Percentiles rank a stretch among this genome's conserved stretches.
Conservation (phyloP, 116 monocot species). For the Iris pallida region DNA sequence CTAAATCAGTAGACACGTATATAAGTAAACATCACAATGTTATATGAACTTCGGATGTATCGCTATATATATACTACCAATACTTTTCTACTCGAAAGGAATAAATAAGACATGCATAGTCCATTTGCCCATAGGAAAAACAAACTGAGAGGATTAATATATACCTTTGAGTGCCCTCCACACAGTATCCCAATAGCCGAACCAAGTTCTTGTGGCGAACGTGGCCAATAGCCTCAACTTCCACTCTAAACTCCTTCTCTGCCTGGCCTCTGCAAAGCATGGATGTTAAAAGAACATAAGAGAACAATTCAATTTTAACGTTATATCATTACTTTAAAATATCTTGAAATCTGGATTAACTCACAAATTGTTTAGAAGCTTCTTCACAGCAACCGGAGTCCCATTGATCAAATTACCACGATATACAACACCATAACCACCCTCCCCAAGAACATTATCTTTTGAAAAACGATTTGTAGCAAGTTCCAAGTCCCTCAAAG, state of each 20-base stretch:
- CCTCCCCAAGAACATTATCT: constrained; percentile 74
- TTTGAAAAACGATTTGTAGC: constrained; percentile 75
- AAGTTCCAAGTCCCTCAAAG: constrained; percentile 65
- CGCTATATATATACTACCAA: not conserved
- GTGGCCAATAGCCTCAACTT: constrained; percentile 52
- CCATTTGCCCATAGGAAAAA: not conserved
- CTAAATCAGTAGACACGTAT: constrained; percentile 2
- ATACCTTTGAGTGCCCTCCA: constrained; percentile 50
- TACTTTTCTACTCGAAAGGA: not conserved
- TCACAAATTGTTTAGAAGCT: constrained; percentile 77
- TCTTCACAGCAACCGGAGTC: constrained; percentile 66
- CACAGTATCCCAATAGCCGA: constrained; percentile 43
- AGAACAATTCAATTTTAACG: not conserved
- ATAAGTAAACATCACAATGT: too few relatives aligned
- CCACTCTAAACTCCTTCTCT: constrained; percentile 49
- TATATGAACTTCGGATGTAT: too few relatives aligned
- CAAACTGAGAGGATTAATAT: not conserved
- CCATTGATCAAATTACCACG: constrained; percentile 57
- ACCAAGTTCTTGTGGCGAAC: constrained; percentile 52
- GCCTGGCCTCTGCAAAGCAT: constrained; percentile 31
- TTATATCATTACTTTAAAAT: not conserved
- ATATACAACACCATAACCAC: constrained; percentile 78
- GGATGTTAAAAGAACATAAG: not conserved
- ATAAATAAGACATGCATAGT: not conserved
- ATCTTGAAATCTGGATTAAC: constrained; percentile 5